Evolutionary conservation across 108 stramenopile species (phyloP).

Genomic region (Craspedostauros australis): DNA sequence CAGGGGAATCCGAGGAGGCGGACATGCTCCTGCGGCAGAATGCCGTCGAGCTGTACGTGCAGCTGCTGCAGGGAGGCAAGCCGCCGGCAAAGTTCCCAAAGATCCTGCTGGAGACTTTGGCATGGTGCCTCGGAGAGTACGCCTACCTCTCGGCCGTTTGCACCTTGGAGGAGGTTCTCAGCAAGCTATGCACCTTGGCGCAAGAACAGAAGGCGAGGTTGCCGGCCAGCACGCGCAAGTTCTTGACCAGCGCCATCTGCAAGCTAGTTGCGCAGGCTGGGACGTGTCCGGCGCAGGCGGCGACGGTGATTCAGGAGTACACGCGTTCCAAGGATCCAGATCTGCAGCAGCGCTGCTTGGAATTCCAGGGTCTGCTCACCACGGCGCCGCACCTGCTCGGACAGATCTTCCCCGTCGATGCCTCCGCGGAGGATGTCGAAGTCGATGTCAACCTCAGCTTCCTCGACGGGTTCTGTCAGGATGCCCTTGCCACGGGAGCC

Average conservation of each 20-base stretch:
- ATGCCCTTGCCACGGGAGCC: conserved; percentile 84
- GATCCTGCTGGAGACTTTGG: conserved; percentile 88
- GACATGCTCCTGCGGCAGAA: conserved; percentile 84
- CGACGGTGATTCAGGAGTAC: conserved; percentile 82
- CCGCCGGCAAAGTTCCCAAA: conserved; percentile 63
- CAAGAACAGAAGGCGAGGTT: conserved; percentile 34
- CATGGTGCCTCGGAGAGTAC: conserved; percentile 99
- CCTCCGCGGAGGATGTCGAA: conserved; percentile 85
- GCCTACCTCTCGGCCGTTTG: conserved; percentile 73
- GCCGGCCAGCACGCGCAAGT: conserved; percentile 61
- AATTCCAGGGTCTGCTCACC: conserved; percentile 81
- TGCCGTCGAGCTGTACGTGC: conserved; percentile 89
- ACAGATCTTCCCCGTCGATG: conserved; percentile 94
- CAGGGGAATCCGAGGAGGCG: conserved; percentile 90
- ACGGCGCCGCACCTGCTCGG: conserved; percentile 65
- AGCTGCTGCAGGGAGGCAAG: conserved; percentile 60
- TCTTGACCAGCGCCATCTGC: conserved; percentile 82
- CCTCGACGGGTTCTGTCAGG: conserved; percentile 79
- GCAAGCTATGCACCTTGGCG: conserved; percentile 57
- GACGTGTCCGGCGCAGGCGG: conserved; percentile 77
- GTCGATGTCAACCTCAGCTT: conserved; percentile 88
- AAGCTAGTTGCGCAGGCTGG: conserved; percentile 95
- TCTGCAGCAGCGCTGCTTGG: conserved; percentile 89
- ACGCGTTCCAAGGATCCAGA: conserved; percentile 81
- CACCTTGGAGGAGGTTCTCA: conserved; percentile 65